A percentile compares a stretch with the other conserved stretches of the same genome.
These are phyloP conservation scores for Silene vulgaris DNA, from an alignment of 179 eudicot species.

Conservation along the genomic window DNA sequence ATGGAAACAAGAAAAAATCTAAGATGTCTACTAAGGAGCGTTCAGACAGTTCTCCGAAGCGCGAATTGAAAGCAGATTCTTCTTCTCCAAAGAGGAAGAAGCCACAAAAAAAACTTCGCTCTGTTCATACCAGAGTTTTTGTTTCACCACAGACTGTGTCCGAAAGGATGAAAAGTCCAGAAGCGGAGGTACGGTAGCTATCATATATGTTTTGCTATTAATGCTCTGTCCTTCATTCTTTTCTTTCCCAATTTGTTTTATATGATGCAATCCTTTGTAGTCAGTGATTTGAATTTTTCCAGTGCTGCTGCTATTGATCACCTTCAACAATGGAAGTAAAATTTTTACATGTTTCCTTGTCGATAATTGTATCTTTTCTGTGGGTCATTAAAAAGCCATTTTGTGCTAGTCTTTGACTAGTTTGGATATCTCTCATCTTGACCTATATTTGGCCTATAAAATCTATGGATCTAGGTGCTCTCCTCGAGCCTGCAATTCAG, in stretches of 20 bases:
- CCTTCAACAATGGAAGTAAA: background rate
- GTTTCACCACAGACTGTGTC: slow-evolving; percentile 34
- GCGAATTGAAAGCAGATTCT: slow-evolving; percentile 29
- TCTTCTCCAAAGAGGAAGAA: slow-evolving; percentile 33
- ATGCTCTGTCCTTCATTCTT: background rate
- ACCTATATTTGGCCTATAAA: background rate
- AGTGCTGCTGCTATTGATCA: background rate
- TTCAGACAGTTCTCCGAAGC: slow-evolving; percentile 29
- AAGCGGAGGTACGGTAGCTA: slow-evolving; percentile 47
- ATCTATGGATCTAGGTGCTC: background rate
- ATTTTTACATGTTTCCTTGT: background rate
- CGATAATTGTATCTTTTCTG: background rate
- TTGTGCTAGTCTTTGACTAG: background rate
- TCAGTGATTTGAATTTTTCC: background rate
- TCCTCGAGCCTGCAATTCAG: background rate
- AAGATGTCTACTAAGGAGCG: slow-evolving; percentile 36
- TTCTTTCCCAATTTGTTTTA: slow-evolving; percentile 6
- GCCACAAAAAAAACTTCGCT: slow-evolving; percentile 40
- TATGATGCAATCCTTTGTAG: background rate
- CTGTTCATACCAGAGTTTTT: slow-evolving; percentile 34
- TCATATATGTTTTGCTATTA: slow-evolving; percentile 14
- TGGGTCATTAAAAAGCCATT: background rate
- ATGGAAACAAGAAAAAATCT: slow-evolving; percentile 39
- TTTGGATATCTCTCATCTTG: background rate
- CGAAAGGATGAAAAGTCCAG: slow-evolving; percentile 31